phyloP scores from a whole-genome alignment of 176 grass and related monocot species.

The Carex scoparia region DNA sequence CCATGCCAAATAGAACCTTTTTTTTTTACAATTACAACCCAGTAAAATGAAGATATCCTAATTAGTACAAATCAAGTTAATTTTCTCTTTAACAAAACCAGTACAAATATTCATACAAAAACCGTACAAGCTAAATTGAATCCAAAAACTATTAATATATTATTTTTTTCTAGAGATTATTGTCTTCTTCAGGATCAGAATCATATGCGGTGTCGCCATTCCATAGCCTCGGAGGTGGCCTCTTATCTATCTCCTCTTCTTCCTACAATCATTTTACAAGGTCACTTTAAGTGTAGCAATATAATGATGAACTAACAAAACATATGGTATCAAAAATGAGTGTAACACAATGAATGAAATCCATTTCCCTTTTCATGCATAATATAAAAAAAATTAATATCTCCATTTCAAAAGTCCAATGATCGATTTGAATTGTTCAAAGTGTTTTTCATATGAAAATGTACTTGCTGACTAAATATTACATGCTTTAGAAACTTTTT shows the following conservation, averaged over 20 bases:
- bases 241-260: constrained; percentile 59
- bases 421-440: too few relatives aligned
- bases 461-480: too few relatives aligned
- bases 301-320: neutral
- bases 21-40: neutral
- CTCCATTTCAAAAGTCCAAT: too few relatives aligned
- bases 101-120: neutral
- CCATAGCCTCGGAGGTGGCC: constrained; percentile 62
- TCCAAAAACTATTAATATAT: neutral
- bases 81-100: neutral
- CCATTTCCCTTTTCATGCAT: neutral
- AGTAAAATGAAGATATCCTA: neutral
- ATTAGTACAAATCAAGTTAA: neutral
- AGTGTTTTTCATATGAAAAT: too few relatives aligned
- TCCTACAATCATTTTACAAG: constrained; percentile 34
- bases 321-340: neutral
- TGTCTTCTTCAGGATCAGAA: constrained; percentile 66
- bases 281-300: neutral
- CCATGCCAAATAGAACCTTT: too few relatives aligned
- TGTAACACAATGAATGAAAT: neutral
- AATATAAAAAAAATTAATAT: too few relatives aligned
- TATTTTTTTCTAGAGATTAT: constrained; percentile 4
- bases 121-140: neutral
- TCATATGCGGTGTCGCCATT: constrained; percentile 54
- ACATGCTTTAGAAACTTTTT: too few relatives aligned